Base-by-base conservation (phyloP, 768 basidiomycete genomes). In the Plicaturopsis crispa region DNA sequence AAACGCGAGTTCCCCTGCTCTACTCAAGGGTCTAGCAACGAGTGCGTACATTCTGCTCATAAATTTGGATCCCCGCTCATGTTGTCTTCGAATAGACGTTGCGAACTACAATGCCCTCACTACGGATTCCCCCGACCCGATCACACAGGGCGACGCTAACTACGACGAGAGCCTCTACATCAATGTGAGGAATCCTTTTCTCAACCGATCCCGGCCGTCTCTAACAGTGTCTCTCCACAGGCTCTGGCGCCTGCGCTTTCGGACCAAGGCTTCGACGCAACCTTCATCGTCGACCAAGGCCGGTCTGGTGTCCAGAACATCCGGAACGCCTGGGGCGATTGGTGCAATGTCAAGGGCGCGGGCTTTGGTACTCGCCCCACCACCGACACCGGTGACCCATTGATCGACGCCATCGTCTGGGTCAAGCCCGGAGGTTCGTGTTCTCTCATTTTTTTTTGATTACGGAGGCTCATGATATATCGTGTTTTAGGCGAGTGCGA, bases 351-450 rank as follows among this genome's bases (percentile, higher is more conserved):
- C 52, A 69, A 70, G 49, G 68, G 69, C 47, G 72, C 78, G 38
- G 79, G 78, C 41, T 80, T 78, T 55, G 78, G 78, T 40, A 68
- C 61, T 32, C 75, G 63, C 38, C 77, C 77, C 22, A 78, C 78
- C 26, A 61, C 61, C 39, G 70, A 59, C 65, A 78, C 76, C 16
- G 71, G 72, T 24, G 67, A 66, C 32, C 54, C 62, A 35, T 61
- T 70, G 47, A 72, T 79, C 43, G 78, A 80, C 50, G 59, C 76
- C 34, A 72, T 79, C 50, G 74, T 77, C 43, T 80, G 76, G 76
- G 68, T 75, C 47, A 80, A 80, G 63, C 77, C 78, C 26, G 76
- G 77, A 67, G 77, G 78, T n/a, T n/a, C n/a, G n/a, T n/a, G n/a
- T n/a, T n/a, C n/a, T n/a, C n/a, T n/a, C n/a, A n/a, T n/a, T n/a